Evolutionary conservation across 73 alveolate species (phyloP).

Genomic region (Breviolum minutum): DNA sequence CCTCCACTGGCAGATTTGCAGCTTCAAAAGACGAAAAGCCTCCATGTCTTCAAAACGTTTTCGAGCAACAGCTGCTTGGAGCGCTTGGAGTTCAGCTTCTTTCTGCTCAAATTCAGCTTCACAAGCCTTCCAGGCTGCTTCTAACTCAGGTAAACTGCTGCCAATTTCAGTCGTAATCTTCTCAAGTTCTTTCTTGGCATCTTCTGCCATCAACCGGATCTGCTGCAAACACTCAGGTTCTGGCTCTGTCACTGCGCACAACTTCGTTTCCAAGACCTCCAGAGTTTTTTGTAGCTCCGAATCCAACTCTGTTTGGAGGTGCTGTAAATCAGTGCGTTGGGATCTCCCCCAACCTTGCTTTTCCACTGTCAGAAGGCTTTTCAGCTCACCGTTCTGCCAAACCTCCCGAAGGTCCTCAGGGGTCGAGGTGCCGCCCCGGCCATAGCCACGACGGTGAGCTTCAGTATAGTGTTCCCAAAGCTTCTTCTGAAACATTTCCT

Average conservation of each 20-base stretch:
- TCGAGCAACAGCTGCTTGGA: not conserved
- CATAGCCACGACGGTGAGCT: slow-evolving; percentile 14
- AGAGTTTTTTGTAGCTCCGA: not conserved
- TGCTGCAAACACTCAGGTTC: slow-evolving; percentile 68
- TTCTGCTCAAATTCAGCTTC: slow-evolving; percentile 41
- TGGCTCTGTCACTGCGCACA: not conserved
- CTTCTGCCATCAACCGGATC: slow-evolving; percentile 63
- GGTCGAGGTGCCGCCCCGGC: not conserved
- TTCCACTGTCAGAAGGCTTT: slow-evolving; percentile 28
- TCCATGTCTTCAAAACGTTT: slow-evolving; percentile 60
- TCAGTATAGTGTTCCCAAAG: slow-evolving; percentile 60
- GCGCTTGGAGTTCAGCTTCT: slow-evolving; percentile 2
- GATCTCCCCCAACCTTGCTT: slow-evolving; percentile 81
- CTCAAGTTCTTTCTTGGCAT: slow-evolving; percentile 44
- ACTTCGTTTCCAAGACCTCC: not conserved
- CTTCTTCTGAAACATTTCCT: slow-evolving; percentile 30
- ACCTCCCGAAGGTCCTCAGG: slow-evolving; percentile 36
- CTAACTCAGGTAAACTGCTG: slow-evolving; percentile 34
- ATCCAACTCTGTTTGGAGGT: slow-evolving; percentile 35
- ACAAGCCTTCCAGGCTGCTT: slow-evolving; percentile 65
- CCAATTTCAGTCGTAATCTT: slow-evolving; percentile 14
- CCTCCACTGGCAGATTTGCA: slow-evolving; percentile 59
- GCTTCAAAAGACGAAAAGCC: slow-evolving; percentile 40
- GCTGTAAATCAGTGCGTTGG: slow-evolving; percentile 74
- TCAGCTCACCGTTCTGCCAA: slow-evolving; percentile 67